Base-by-base conservation (phyloP, 495 filamentous ascomycete genomes). In the Penicillium lividum region DNA sequence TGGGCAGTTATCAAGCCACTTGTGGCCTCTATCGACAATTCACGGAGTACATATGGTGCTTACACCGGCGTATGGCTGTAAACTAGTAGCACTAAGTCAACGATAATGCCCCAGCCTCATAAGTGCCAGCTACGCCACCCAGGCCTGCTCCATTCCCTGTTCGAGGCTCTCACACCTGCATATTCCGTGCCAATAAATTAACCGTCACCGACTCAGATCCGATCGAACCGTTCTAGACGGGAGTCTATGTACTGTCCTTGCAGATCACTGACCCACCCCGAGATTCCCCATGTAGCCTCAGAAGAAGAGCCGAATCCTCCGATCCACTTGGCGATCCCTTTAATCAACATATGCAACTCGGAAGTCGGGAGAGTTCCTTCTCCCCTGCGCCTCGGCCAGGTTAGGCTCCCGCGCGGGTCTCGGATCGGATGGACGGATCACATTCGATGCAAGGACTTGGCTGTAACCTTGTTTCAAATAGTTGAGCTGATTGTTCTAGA, bases 401-500 rank as follows among this genome's bases (percentile, higher is more conserved):
- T 15, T 6, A n/a, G 38, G 3, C 11, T 10, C 15, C 38, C 15
- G 38, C 3, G 43, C 43, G 43, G 43, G 43, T 46, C 22, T n/a
- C 43, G 43, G 43, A 46, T n/a, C 43, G 43, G 43, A 46, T 46
- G 7, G 42, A 46, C n/a, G 9, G 18, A 46, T 46, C 43, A 46
- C 18, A 46, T 46, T 46, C 18, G 25, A 18, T 46, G 43, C 43
- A 46, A 46, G 43, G 43, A 27, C 38, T 40, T 4, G 10, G 38
- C 15, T 15, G 13, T 40, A 15, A 40, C 38, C 38, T 40, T 40
- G 38, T 40, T 40, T 40, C 15, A 40, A 46, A 46, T 27, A 4
- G 43, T 46, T 7, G 18, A 27, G 16, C 25, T 46, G 43, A 27
- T 46, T 27, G 43, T 46, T 46, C 43, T 46, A 46, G 43, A 46